These are phyloP conservation scores for Arabidopsis suecica DNA, from an alignment of 345 rosid species.

Conservation along the genomic window DNA sequence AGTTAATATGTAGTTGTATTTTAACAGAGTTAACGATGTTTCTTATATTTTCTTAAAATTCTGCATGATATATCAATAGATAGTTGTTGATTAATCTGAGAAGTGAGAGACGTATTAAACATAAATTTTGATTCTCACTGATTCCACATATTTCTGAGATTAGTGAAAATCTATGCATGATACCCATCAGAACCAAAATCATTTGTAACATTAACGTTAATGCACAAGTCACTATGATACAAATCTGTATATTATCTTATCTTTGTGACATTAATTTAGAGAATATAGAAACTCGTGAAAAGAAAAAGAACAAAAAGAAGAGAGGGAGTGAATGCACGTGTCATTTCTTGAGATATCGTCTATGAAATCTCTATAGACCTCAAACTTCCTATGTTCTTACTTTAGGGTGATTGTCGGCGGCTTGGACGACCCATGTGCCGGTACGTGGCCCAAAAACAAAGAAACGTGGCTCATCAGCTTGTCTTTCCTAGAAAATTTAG, in stretches of 20 bases:
- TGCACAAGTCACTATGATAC: neutral
- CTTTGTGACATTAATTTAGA: neutral
- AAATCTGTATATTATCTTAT: neutral
- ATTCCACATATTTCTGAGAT: neutral
- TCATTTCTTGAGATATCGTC: neutral
- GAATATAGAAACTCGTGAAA: neutral
- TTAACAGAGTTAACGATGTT: neutral
- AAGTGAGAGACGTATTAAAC: neutral
- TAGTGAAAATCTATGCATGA: neutral
- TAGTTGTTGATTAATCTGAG: neutral
- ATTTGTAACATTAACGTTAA: neutral
- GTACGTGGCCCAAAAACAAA: conserved; percentile 72
- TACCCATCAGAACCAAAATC: neutral
- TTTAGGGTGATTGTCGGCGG: neutral
- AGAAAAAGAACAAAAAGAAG: neutral
- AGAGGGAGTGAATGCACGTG: neutral
- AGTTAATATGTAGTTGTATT: too few species aligned
- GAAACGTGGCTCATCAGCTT: conserved; percentile 83
- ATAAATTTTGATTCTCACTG: neutral
- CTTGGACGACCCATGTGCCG: conserved; percentile 36
- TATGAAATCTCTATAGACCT: neutral
- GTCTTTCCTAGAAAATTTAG: conserved; percentile 84
- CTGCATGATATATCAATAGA: too few species aligned
- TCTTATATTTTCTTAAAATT: neutral
- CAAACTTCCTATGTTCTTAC: neutral